Percentiles rank a stretch among this genome's conserved stretches.
Evolutionary conservation across 345 rosid genomes (phyloP).

Genomic region (Arabidopsis arenosa): DNA sequence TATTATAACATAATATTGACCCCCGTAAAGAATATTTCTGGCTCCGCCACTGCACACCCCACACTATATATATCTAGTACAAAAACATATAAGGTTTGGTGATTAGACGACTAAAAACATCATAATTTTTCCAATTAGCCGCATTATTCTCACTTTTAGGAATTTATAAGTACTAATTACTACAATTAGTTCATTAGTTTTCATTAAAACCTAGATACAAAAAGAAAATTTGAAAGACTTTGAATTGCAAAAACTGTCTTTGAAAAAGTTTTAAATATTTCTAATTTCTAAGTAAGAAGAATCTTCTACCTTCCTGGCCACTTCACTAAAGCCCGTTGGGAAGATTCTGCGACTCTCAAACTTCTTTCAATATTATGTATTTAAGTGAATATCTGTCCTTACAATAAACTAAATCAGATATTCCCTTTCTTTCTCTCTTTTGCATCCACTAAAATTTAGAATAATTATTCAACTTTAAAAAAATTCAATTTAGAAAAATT

Average conservation of each 20-base stretch:
- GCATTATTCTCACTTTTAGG: neutral
- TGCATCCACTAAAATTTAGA: conserved; percentile 44
- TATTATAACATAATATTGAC: no score
- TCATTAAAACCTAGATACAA: conserved; percentile 7
- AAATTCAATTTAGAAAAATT: conserved; percentile 11
- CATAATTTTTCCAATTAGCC: neutral
- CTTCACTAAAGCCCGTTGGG: conserved; percentile 40
- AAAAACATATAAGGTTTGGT: neutral
- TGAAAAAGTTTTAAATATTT: conserved; percentile 18
- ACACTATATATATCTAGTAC: no score
- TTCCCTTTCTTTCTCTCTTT: conserved; percentile 40
- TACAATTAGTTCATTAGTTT: neutral
- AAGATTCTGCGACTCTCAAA: conserved; percentile 42
- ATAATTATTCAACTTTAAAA: conserved; percentile 25
- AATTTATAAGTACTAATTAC: neutral
- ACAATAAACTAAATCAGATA: conserved; percentile 30
- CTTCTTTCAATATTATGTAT: conserved; percentile 32
- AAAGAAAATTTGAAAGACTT: neutral
- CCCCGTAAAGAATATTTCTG: no score
- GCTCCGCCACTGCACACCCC: no score
- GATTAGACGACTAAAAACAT: neutral
- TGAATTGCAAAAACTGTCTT: neutral
- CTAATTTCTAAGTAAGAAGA: conserved; percentile 34
- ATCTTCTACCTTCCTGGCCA: conserved; percentile 46
- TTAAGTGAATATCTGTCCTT: conserved; percentile 40